Evolutionary conservation across 345 rosid genomes (phyloP).

Genomic region (Combretum micranthum): DNA sequence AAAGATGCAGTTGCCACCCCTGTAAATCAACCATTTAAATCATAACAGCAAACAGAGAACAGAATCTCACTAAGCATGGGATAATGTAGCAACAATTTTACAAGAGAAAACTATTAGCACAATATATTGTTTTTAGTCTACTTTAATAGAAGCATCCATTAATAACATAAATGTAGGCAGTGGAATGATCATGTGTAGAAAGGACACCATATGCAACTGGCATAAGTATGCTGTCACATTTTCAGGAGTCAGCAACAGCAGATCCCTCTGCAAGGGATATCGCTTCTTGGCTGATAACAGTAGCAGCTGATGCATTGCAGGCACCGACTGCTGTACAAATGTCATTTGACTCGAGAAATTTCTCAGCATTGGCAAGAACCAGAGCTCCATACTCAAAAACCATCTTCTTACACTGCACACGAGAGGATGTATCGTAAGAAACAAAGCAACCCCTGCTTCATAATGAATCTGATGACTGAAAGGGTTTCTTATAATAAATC

Average conservation of each 20-base stretch:
- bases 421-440: neutral
- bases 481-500: neutral
- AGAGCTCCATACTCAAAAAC: conserved; percentile 89
- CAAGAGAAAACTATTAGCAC: too few species aligned
- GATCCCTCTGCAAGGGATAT: conserved; percentile 1
- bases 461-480: too few species aligned
- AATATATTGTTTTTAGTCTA: too few species aligned
- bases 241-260: conserved; percentile 32
- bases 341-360: conserved; percentile 67
- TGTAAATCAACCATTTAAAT: too few species aligned
- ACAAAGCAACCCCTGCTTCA: too few species aligned
- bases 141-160: too few species aligned
- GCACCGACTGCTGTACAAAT: conserved; percentile 58
- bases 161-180: too few species aligned
- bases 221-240: neutral
- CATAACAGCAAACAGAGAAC: too few species aligned
- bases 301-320: conserved; percentile 18
- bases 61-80: too few species aligned
- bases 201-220: conserved; percentile 2
- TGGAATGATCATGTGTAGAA: too few species aligned
- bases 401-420: conserved; percentile 72
- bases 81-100: too few species aligned
- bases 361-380: conserved; percentile 54
- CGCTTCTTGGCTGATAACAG: conserved; percentile 12
- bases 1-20: too few species aligned